phyloP scores from a whole-genome alignment of 2,329 filamentous ascomycete species.

The Aspergillus quadricinctus region DNA sequence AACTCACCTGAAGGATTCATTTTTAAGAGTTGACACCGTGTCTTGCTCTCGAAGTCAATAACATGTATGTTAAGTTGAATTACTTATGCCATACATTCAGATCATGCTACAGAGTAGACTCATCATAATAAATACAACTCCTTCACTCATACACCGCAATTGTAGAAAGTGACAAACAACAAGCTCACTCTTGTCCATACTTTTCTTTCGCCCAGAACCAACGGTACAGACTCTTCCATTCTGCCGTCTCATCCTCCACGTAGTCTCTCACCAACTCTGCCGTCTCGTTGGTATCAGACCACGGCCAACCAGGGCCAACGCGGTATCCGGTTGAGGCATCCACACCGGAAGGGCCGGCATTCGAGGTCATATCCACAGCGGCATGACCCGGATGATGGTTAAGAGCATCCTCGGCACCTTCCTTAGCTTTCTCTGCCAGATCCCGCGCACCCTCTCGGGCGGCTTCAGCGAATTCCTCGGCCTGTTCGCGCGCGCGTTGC shows the following conservation, averaged over 20 bases:
- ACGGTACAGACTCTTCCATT: constrained; percentile 40
- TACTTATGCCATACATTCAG: neutral
- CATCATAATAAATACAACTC: neutral
- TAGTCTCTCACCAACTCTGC: constrained; percentile 44
- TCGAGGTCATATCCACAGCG: constrained; percentile 30
- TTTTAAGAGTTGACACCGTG: no score
- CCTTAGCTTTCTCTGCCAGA: constrained; percentile 26
- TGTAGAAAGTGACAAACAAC: neutral
- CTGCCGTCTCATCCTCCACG: constrained; percentile 39
- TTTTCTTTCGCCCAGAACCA: constrained; percentile 38
- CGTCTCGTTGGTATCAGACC: constrained; percentile 35
- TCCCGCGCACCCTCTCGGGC: constrained; percentile 37
- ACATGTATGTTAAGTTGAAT: neutral
- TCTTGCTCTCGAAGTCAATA: neutral
- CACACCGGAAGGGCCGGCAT: constrained; percentile 5
- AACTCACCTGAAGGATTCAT: neutral
- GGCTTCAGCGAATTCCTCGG: constrained; percentile 39
- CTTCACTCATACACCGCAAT: neutral
- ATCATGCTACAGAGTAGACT: neutral
- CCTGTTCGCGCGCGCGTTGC: constrained; percentile 35
- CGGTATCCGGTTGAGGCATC: constrained; percentile 3
- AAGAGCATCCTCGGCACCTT: constrained; percentile 22
- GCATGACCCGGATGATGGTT: constrained; percentile 18
- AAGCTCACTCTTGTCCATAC: constrained; percentile 9
- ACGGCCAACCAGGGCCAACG: constrained; percentile 10